Evolutionary conservation across 306 rosid genomes (phyloP), one percentile per base, ranked within the genome.

Genomic region (Gastrolobium villosum): DNA sequence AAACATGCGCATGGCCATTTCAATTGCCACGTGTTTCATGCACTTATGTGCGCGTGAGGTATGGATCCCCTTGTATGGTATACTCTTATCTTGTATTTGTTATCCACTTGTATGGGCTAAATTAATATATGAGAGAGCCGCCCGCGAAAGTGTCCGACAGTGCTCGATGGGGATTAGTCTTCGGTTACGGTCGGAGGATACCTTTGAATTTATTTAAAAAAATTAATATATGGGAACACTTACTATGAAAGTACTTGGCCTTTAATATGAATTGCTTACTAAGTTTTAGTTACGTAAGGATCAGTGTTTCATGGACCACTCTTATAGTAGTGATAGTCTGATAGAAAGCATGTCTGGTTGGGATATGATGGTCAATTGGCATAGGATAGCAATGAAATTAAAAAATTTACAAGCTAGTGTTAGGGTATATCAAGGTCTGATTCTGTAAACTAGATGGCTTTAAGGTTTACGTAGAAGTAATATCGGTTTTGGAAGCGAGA

Each of bases 11-110:
- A 20, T 20, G 26, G 26, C 26, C 26, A 20, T 20, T 20, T 20
- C 26, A 20, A 20, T 20, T 20, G 26, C 26, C 26, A 20, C 26
- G 26, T 20, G 26, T 20, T 20, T 20, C 50, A 64, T 43, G 82
- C 69, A 52, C 56, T 5, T 2, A 15, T 4, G 0, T 4, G 75
- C 69, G 70, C 82, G 76, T 68, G 82, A 11, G 4, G 20, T n/a
- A 20, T 3, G 0, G 5, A 34, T 2, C 0, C 28, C 41, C 32
- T 1, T 10, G 10, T 14, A 49, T 39, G 43, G 40, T 36, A 39
- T 66, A 26, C 53, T 30, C 62, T 28, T 31, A 9, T 30, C 63
- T 30, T 56, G n/a, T 30, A 7, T 31, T 7, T 20, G 11, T 5
- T 36, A 3, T 44, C 10, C 41, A 43, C 15, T 36, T 45, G 37